Base-by-base conservation (phyloP, 164 flowering plant genomes). In the Tinospora cordifolia region DNA sequence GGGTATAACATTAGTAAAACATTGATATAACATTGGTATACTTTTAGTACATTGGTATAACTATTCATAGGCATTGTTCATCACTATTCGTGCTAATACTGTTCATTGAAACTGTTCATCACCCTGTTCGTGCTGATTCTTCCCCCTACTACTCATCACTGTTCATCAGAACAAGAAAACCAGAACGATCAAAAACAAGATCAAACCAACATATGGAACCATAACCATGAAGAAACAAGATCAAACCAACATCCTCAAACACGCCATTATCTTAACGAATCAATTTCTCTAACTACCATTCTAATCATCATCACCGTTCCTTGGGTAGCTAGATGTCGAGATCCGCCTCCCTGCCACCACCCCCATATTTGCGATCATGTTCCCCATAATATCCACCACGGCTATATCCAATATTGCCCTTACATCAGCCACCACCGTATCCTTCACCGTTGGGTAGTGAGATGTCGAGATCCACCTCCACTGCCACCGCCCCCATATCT, bases 221-320 rank as follows among this genome's bases (percentile, higher is more conserved):
- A 69, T 2, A 69, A 38, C 24, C 46, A n/a, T 8, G 25, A 8
- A 49, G 15, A 34, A 40, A 38, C 17, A 30, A 14, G 41, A 65
- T 8, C 63, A 60, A 3, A 39, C 8, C 6, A 14, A 69, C 21
- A 25, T 14, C 22, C 64, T 39, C 34, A 67, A 26, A 60, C 40
- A 27, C 19, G 4, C 36, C 36, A 30, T 30, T 19, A 66, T 4
- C 69, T 22, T 24, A 26, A 38, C 19, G 25, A 11, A 26, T 25
- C 65, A 71, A n/a, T 51, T 71, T 19, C 69, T 71, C 74, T 69
- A 71, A 40, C 30, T 54, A 2, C 74, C 74, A 54, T 36, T 68
- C 14, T 67, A 46, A 17, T 46, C 73, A 30, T 66, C 72, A 15
- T 62, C 73, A 19, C 68, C 34, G 15, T 4, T 30, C 36, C 67